Evolutionary conservation across 2,329 filamentous ascomycete genomes (phyloP).

Genomic region (Hymenoscyphus scutula): DNA sequence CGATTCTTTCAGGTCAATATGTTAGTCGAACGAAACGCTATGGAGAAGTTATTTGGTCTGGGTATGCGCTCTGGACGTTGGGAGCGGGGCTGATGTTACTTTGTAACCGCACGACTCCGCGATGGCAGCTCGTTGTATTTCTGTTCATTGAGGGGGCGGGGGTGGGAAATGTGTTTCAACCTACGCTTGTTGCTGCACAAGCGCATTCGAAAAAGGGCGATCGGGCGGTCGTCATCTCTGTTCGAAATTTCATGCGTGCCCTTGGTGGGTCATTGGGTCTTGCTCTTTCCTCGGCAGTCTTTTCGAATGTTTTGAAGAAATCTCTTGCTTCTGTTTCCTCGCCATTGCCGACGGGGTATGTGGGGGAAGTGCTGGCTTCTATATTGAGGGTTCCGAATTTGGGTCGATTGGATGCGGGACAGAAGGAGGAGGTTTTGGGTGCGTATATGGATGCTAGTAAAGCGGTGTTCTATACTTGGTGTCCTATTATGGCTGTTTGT

Average conservation of each 20-base stretch:
- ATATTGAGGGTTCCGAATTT: constrained; percentile 33
- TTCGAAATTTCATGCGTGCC: constrained; percentile 60
- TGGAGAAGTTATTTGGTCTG: constrained; percentile 53
- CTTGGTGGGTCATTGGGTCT: constrained; percentile 58
- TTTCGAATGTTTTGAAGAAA: constrained; percentile 38
- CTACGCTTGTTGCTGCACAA: constrained; percentile 55
- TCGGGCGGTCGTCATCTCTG: constrained; percentile 60
- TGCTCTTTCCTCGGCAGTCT: constrained; percentile 53
- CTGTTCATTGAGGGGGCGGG: constrained; percentile 51
- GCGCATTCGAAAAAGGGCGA: constrained; percentile 55
- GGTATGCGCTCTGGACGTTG: constrained; percentile 41
- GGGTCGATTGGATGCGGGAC: constrained; percentile 11
- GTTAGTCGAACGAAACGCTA: constrained; percentile 57
- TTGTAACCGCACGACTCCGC: constrained; percentile 45
- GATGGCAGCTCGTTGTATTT: constrained; percentile 49
- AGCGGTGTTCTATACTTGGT: constrained; percentile 55
- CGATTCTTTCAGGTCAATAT: constrained; percentile 53
- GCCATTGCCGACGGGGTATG: constrained; percentile 22
- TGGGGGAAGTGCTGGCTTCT: constrained; percentile 23
- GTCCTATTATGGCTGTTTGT: constrained; percentile 51
- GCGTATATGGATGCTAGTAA: constrained; percentile 54
- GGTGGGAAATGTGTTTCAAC: constrained; percentile 49
- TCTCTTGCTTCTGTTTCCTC: constrained; percentile 17
- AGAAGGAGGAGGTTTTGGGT: constrained; percentile 41
- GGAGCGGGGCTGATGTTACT: constrained; percentile 52